These are phyloP conservation scores for Saraca asoca DNA, from an alignment of 331 rosid species.

Conservation along the genomic window DNA sequence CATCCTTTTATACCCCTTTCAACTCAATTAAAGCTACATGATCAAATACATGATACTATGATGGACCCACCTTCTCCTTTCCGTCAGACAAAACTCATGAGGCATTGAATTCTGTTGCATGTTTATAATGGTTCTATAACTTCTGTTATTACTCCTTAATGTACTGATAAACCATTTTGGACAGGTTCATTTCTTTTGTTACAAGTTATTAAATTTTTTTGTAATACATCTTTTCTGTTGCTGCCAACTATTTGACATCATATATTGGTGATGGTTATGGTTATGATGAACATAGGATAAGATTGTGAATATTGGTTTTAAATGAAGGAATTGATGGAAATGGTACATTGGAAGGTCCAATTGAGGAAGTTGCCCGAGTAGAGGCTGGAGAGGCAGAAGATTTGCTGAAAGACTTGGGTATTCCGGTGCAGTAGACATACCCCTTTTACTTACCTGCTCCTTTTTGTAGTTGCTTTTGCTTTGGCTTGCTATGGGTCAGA, in stretches of 20 bases:
- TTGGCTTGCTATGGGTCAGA: no score
- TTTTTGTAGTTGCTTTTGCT: no score
- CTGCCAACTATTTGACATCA: no score
- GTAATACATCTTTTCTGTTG: no score
- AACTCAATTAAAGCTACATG: neutral
- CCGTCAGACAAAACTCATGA: neutral
- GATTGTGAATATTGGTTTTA: neutral
- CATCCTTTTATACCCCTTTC: neutral
- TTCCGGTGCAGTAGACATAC: conserved; percentile 39
- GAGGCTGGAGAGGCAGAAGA: conserved; percentile 58
- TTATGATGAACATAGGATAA: no score
- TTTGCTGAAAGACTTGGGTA: conserved; percentile 55
- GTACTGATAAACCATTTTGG: no score
- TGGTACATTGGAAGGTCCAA: conserved; percentile 51
- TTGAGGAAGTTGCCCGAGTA: conserved; percentile 56
- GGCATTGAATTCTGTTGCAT: no score
- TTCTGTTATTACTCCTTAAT: no score
- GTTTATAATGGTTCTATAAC: no score
- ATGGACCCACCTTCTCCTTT: neutral
- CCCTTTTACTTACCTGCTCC: neutral
- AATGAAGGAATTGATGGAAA: conserved; percentile 48
- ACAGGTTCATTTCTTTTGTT: no score
- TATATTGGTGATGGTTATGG: no score
- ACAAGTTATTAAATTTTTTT: no score
- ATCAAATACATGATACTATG: neutral